Conservation (phyloP, 129 eudicot species). For the Tagetes patula region DNA sequence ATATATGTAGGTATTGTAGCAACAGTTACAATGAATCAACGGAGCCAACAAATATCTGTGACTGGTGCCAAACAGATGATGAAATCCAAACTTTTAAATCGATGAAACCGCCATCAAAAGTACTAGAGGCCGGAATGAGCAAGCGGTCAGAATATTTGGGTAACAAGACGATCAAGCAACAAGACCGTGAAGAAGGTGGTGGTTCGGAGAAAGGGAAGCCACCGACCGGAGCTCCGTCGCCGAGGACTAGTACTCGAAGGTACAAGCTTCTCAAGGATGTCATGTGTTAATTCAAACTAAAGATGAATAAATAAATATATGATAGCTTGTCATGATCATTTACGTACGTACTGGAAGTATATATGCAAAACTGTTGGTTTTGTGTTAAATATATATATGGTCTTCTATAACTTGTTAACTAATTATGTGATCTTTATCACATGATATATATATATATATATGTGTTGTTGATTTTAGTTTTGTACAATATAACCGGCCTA, state of each 20-base stretch:
- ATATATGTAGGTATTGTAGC: constrained; percentile 72
- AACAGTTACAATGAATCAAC: constrained; percentile 60
- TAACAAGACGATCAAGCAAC: constrained; percentile 49
- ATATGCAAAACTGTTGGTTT: constrained; percentile 16
- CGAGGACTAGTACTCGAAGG: constrained; percentile 68
- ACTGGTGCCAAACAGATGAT: constrained; percentile 77
- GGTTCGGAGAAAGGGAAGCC: constrained; percentile 52
- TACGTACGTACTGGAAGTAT: too few species aligned
- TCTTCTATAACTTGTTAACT: too few species aligned
- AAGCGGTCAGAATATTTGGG: constrained; percentile 40
- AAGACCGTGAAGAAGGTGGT: constrained; percentile 38
- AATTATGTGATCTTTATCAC: too few species aligned
- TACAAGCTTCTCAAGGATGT: constrained; percentile 98
- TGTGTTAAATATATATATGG: too few species aligned
- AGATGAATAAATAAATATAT: constrained; percentile 4
- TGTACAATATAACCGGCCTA: too few species aligned
- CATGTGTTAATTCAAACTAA: constrained; percentile 43
- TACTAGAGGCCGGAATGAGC: constrained; percentile 13
- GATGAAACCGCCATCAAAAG: constrained; percentile 40
- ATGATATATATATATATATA: too few species aligned
- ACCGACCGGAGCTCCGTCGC: constrained; percentile 61
- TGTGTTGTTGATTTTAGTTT: too few species aligned
- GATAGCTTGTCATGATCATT: too few species aligned
- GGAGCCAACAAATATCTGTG: constrained; percentile 48
- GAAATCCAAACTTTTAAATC: constrained; percentile 39